Percentiles rank a stretch among this genome's conserved stretches.
Evolutionary conservation across 768 basidiomycete species (phyloP).

Genomic region (Fomitopsis serialis): DNA sequence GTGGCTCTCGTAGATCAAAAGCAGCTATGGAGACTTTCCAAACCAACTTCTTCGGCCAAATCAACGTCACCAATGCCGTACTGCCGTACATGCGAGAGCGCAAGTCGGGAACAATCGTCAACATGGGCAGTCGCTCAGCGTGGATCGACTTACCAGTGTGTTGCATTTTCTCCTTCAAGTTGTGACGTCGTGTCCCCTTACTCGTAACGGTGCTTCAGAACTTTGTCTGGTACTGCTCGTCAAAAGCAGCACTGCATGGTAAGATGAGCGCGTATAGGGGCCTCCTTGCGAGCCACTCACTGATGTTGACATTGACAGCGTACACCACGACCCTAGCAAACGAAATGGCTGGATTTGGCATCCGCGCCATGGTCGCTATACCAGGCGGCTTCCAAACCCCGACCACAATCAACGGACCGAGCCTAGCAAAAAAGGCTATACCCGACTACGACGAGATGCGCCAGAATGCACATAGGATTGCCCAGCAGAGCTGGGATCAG

Average conservation of each 20-base stretch:
- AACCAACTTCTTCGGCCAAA: constrained; percentile 38
- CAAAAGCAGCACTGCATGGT: constrained; percentile 40
- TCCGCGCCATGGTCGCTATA: constrained; percentile 51
- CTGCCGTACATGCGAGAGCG: constrained; percentile 35
- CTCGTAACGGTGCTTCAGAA: constrained; percentile 7
- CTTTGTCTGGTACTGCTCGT: constrained; percentile 30
- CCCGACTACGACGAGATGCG: constrained; percentile 45
- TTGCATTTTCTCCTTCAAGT: too few species aligned
- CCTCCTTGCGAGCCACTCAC: background rate
- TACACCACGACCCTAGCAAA: constrained; percentile 46
- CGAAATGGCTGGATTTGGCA: constrained; percentile 50
- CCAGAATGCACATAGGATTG: constrained; percentile 21
- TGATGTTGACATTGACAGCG: constrained; percentile 5
- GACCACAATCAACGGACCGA: constrained; percentile 39
- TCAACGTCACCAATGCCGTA: constrained; percentile 37
- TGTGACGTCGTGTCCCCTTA: too few species aligned
- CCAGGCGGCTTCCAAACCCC: constrained; percentile 60
- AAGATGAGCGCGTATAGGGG: constrained; percentile 14
- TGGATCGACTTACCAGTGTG: constrained; percentile 28
- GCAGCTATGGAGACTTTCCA: constrained; percentile 32
- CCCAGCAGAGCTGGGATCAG: background rate
- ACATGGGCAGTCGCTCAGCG: constrained; percentile 30
- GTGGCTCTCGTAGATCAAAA: constrained; percentile 19
- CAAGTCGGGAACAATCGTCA: constrained; percentile 29
- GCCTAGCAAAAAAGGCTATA: constrained; percentile 32